A percentile compares a stretch with the other conserved stretches of the same genome.
Evolutionary conservation across 768 basidiomycete genomes (phyloP).

Genomic region (Termitomyces sp.): DNA sequence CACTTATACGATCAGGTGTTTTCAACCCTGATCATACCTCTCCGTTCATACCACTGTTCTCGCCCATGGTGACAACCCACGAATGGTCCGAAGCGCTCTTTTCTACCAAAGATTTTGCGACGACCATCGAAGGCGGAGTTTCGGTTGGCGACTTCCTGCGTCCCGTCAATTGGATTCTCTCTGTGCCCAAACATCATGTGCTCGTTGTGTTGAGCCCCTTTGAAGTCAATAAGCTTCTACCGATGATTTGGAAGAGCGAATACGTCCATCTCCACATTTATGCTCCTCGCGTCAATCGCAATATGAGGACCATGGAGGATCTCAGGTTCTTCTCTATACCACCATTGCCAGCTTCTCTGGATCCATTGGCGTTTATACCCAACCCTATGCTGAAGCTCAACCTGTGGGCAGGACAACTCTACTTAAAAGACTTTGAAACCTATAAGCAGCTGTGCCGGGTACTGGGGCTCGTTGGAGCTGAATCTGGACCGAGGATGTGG

Average conservation of each 20-base stretch:
- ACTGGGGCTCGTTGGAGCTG: conserved; percentile 27
- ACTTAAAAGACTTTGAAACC: conserved; percentile 25
- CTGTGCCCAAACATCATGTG: conserved; percentile 5
- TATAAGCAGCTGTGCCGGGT: conserved; percentile 32
- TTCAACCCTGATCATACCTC: not conserved
- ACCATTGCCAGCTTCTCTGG: conserved; percentile 16
- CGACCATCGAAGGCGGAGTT: conserved; percentile 19
- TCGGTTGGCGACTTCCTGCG: conserved; percentile 28
- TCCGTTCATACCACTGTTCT: conserved; percentile 1
- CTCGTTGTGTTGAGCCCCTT: conserved; percentile 37
- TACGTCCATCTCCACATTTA: conserved; percentile 40
- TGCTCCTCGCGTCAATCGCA: conserved; percentile 29
- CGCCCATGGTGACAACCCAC: conserved; percentile 6
- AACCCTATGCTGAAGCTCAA: conserved; percentile 30
- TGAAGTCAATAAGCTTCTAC: conserved; percentile 35
- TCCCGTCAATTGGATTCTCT: conserved; percentile 42
- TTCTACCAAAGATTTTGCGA: conserved; percentile 31
- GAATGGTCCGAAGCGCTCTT: conserved; percentile 21
- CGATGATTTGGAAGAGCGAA: conserved; percentile 26
- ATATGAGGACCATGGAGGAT: conserved; percentile 34
- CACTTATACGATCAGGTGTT: not conserved
- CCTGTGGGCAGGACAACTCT: conserved; percentile 43
- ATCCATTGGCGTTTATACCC: conserved; percentile 7
- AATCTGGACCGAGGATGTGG: conserved; percentile 7
- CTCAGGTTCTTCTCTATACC: conserved; percentile 27